These are phyloP conservation scores for Gossypium stocksii DNA, from an alignment of 345 rosid genomes.

Conservation along the genomic window DNA sequence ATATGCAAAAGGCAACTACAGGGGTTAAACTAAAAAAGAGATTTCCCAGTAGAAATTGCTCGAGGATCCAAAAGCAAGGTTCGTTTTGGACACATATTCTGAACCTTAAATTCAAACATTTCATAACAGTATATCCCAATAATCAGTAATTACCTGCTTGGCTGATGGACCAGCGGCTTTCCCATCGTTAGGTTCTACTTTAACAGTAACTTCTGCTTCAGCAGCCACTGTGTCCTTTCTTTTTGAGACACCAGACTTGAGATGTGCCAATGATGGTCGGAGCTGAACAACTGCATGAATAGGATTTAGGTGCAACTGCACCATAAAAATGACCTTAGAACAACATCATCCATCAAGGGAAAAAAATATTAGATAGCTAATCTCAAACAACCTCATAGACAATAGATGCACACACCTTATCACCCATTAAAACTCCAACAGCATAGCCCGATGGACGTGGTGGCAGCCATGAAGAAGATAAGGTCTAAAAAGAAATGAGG, in stretches of 20 bases:
- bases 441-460: slow-evolving; percentile 49
- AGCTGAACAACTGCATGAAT: slow-evolving; percentile 82
- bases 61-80: background rate
- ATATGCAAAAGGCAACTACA: background rate
- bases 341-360: background rate
- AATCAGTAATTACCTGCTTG: slow-evolving; percentile 45
- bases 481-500: slow-evolving; percentile 36
- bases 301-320: slow-evolving; percentile 89
- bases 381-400: background rate
- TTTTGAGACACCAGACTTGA: slow-evolving; percentile 32
- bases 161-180: slow-evolving; percentile 47
- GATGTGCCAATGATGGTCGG: slow-evolving; percentile 58
- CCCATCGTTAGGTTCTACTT: slow-evolving; percentile 31
- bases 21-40: background rate
- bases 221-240: slow-evolving; percentile 34
- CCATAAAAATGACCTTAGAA: slow-evolving; percentile 16
- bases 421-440: slow-evolving; percentile 67
- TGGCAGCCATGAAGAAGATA: slow-evolving; percentile 51
- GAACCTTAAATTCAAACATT: background rate
- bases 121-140: background rate
- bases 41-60: background rate
- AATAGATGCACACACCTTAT: slow-evolving; percentile 50
- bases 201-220: slow-evolving; percentile 31
- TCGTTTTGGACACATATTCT: background rate
- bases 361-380: background rate